Percentiles rank a stretch among this genome's conserved stretches.
phyloP scores from a whole-genome alignment of 306 rosid genomes.

The Vigna reflexopilosa region DNA sequence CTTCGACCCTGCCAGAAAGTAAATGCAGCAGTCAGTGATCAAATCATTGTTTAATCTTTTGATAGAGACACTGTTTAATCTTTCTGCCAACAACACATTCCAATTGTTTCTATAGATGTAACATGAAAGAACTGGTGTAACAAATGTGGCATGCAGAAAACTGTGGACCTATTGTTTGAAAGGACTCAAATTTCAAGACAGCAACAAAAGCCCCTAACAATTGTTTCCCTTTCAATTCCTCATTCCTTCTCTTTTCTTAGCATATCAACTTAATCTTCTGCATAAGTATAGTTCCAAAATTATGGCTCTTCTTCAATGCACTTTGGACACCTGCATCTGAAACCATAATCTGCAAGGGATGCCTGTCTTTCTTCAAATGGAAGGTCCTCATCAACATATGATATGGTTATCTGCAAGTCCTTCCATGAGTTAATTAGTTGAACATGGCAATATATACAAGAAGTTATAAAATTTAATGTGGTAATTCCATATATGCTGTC shows the following conservation, averaged over 20 bases:
- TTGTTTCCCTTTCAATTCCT: neutral
- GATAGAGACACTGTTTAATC: neutral
- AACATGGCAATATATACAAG: conserved; percentile 21
- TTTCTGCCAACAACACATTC: conserved; percentile 9
- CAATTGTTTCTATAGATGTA: conserved; percentile 3
- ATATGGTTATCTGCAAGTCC: conserved; percentile 80
- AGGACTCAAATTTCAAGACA: neutral
- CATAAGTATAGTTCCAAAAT: neutral
- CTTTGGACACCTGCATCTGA: conserved; percentile 74
- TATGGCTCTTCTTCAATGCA: conserved; percentile 66
- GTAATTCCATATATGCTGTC: conserved; percentile 4
- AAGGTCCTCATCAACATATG: conserved; percentile 91
- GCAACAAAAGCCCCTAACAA: neutral
- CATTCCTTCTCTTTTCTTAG: conserved; percentile 24
- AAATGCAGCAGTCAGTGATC: neutral
- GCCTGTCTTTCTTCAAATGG: conserved; percentile 75
- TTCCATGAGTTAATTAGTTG: conserved; percentile 36
- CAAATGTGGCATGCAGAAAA: neutral
- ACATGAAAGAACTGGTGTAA: conserved; percentile 24
- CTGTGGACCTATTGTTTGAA: neutral
- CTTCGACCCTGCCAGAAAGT: neutral
- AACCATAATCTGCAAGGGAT: conserved; percentile 88
- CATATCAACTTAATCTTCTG: conserved; percentile 27
- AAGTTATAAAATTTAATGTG: conserved; percentile 6
- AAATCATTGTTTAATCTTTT: neutral